phyloP scores from a whole-genome alignment of 1,284 basidiomycete species.

The Athelia psychrophila region DNA sequence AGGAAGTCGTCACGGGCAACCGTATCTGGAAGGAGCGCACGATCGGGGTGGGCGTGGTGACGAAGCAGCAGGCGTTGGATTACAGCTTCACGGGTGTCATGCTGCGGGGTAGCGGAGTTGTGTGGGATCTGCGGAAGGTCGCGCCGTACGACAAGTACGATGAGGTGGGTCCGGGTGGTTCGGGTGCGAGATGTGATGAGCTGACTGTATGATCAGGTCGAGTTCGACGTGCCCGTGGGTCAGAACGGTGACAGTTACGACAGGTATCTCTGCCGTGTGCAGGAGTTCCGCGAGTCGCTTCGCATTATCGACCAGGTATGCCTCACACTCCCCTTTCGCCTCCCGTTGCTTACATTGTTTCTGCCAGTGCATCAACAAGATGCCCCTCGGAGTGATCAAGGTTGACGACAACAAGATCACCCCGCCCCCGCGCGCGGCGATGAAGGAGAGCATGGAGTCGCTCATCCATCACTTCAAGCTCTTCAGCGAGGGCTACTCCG shows the following conservation, averaged over 20 bases:
- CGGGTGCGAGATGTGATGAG: background rate
- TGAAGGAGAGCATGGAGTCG: conserved; percentile 99
- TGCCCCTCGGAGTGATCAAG: conserved; percentile 91
- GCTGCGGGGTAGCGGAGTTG: conserved; percentile 91
- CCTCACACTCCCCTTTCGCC: background rate
- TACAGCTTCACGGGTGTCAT: conserved; percentile 98
- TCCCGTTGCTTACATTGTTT: background rate
- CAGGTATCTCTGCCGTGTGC: conserved; percentile 94
- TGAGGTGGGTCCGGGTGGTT: conserved; percentile 48
- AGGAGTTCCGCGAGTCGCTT: conserved; percentile 96
- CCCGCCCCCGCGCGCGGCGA: conserved; percentile 94
- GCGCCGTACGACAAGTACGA: conserved; percentile 97
- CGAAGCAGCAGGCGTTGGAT: conserved; percentile 89
- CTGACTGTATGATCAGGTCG: conserved; percentile 57
- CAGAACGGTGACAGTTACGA: conserved; percentile 98
- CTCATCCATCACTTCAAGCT: conserved; percentile 99
- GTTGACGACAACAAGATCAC: conserved; percentile 98
- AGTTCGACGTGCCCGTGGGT: conserved; percentile 96
- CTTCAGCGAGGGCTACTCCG: conserved; percentile 96
- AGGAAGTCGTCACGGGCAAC: conserved; percentile 97
- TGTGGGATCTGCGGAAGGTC: conserved; percentile 95
- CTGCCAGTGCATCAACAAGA: conserved; percentile 90
- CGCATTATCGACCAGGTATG: conserved; percentile 81
- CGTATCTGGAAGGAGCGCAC: conserved; percentile 98
- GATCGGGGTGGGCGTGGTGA: conserved; percentile 88